Base-by-base conservation (phyloP, 2,329 filamentous ascomycete species). In the Ophiostoma quercus region DNA sequence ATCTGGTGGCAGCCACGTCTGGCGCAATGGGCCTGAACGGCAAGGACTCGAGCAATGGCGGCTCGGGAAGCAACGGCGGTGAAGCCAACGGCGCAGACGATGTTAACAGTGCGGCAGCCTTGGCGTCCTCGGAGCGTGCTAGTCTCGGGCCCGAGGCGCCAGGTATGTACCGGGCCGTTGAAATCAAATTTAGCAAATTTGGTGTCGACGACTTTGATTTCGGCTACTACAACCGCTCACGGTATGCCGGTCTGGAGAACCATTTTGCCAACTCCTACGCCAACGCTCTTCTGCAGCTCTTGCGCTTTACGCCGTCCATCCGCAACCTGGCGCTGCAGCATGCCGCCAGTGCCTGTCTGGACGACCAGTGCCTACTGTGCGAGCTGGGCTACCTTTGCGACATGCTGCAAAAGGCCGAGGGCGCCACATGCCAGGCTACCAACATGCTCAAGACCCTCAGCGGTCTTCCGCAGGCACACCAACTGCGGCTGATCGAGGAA, bases 171-270 rank as follows among this genome's bases (percentile, higher is more conserved):
- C 89, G 91, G 73, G 94, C 93, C 75, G 91, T 97, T 12, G 94
- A 98, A 78, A 99, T 99, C 81, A 97, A 97, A 78, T 99, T 98
- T 82, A 97, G 94, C 83, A 96, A 93, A 77, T 99, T 97, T 79
- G 95, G 95, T 25, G 93, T 99, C n/a, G 94, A 98, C 76, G 96
- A 99, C 79, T 99, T 99, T 78, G 95, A 99, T 79, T 99, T 99
- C 80, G 90, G 91, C 51, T 98, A 92, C 78, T 99, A 96, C 83
- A 99, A 99, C 79, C 93, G 92, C 77, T 98, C 96, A 1, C 84
- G 83, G 32, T 97, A 92, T 77, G 97, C 95, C 11, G 95, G 95
- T 0, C 82, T 99, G 54, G 94, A 99, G 78, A 99, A 92, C 65
- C 94, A 99, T 77, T 97, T 99, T 72, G 87, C 93, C 60, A 98